Percentiles rank a stretch among this genome's conserved stretches.
These are phyloP conservation scores for Pseudonitzschia delicatissima DNA, from an alignment of 108 stramenopile genomes.

Conservation along the genomic window DNA sequence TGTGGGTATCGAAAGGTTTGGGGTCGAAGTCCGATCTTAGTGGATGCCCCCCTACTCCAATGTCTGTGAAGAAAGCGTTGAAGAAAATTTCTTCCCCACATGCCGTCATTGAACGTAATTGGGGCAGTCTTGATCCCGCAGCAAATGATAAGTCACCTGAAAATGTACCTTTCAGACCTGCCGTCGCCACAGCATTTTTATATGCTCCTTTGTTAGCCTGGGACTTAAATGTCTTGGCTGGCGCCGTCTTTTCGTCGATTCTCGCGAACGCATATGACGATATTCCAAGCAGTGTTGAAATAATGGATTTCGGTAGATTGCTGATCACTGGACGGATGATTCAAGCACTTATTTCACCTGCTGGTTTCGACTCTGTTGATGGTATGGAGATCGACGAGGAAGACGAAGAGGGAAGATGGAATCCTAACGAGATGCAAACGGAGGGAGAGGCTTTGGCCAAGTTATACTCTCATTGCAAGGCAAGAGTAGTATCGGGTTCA, in stretches of 20 bases:
- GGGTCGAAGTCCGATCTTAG: conserved; percentile 23
- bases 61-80: conserved; percentile 41
- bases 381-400: conserved; percentile 41
- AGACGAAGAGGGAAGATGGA: conserved; percentile 45
- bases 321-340: conserved; percentile 64
- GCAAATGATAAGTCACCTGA: conserved; percentile 3
- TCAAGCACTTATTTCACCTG: conserved; percentile 69
- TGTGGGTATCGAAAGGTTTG: conserved; percentile 78
- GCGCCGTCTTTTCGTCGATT: conserved; percentile 74
- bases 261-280: conserved; percentile 40
- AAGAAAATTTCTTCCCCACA: conserved; percentile 14
- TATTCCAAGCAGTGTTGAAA: conserved; percentile 41
- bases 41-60: conserved; percentile 53
- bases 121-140: conserved; percentile 69
- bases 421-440: conserved; percentile 10
- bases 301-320: conserved; percentile 46
- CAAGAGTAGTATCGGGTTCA: conserved; percentile 13
- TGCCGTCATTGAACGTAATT: conserved; percentile 36
- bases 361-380: conserved; percentile 50
- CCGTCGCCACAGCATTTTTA: conserved; percentile 73
- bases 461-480: conserved; percentile 41
- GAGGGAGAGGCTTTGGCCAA: conserved; percentile 52
- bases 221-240: conserved; percentile 81
- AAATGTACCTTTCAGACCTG: conserved; percentile 67
- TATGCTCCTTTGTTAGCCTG: conserved; percentile 83